Base-by-base conservation (phyloP, 441 rosid genomes). In the Aquilaria agallochum region DNA sequence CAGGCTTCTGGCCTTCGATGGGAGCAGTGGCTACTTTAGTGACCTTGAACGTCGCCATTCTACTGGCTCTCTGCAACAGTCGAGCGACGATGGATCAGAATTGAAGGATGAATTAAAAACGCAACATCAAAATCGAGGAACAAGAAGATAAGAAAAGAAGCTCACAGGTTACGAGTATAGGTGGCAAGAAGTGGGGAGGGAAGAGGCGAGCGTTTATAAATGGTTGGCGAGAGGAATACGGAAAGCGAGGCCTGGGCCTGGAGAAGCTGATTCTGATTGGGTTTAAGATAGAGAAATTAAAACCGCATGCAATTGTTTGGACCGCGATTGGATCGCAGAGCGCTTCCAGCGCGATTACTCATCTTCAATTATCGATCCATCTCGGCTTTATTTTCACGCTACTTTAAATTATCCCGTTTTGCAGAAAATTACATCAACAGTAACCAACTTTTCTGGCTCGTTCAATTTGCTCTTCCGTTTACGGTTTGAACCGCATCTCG, bases 1-100 rank as follows among this genome's bases (percentile, higher is more conserved):
- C 99, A 0, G 97, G 96, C 72, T 94, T 94, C 85, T 94, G 97
- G 78, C 92, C 97, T 34, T 87, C 95, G 67, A 84, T 59, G 9
- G 99, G 94, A 42, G 78, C 56, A 57, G 96, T 83, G 0, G 74
- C 67, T 53, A 91, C 86, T 50, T 66, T 66, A 15, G 90, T 75
- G 10, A 87, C 88, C 56, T 72, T 73, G 85, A 94, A 94, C 68
- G 60, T 65, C 70, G 72, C 85, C 96, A 87, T 92, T 61, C 67
- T 51, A 8, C 9, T 10, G 45, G 45, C 8, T 30, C 10, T 14
- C 8, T 53, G n/a, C 34, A 12, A 40, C 30, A 14, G 33, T 13
- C 0, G 6, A 15, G 42, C 47, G 20, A 42, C 9, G 45, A 40
- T 40, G 45, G 45, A 40, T 40, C 45, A 40, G 45, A 40, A 56